Conservation (phyloP, 352 stramenopile species). For the Phytophthora pisi region DNA sequence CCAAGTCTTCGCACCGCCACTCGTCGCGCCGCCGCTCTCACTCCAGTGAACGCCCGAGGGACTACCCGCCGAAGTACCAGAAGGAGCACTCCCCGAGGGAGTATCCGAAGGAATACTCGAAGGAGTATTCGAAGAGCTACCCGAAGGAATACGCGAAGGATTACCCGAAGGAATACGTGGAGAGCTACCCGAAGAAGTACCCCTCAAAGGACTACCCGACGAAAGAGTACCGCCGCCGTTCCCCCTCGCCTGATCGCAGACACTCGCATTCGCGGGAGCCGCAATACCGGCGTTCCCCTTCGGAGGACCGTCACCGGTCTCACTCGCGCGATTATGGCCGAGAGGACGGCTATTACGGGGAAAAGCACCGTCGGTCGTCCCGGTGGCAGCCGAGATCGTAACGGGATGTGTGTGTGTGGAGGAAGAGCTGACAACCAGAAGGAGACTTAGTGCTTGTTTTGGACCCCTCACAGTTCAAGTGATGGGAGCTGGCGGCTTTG, state of each 20-base stretch:
- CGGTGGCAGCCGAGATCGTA: slow-evolving; percentile 41
- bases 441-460: no score
- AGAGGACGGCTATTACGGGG: slow-evolving; percentile 23
- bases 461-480: no score
- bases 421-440: neutral
- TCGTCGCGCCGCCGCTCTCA: slow-evolving; percentile 32
- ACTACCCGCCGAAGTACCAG: slow-evolving; percentile 5
- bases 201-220: slow-evolving; percentile 17
- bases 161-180: slow-evolving; percentile 24
- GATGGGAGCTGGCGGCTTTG: no score
- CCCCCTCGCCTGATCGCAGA: slow-evolving; percentile 26
- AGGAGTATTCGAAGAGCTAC: slow-evolving; percentile 16
- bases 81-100: slow-evolving; percentile 9
- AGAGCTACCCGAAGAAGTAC: slow-evolving; percentile 17
- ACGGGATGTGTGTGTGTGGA: slow-evolving; percentile 6
- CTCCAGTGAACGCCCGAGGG: slow-evolving; percentile 25
- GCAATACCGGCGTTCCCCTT: slow-evolving; percentile 27
- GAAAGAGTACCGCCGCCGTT: slow-evolving; percentile 27
- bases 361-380: slow-evolving; percentile 34
- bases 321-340: slow-evolving; percentile 28
- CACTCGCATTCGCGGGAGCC: slow-evolving; percentile 25
- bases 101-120: slow-evolving; percentile 14
- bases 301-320: slow-evolving; percentile 25
- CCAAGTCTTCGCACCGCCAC: slow-evolving; percentile 26
- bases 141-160: slow-evolving; percentile 25